Percentiles rank a stretch among this genome's conserved stretches.
phyloP scores from a whole-genome alignment of 2,329 filamentous ascomycete species.

The Tolypocladium ovalisporum region DNA sequence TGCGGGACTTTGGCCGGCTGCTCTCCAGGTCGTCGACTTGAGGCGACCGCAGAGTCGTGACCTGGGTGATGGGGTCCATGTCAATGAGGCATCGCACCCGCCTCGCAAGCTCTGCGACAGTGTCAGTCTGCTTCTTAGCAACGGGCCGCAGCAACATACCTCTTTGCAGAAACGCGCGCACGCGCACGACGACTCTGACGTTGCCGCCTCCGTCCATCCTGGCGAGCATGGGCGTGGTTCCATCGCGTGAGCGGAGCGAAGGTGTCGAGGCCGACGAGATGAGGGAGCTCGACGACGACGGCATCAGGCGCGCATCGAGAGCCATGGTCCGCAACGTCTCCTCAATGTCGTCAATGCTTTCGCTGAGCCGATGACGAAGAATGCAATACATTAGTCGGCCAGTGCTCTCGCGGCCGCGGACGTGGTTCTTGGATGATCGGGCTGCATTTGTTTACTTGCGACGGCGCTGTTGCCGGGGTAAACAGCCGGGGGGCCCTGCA shows the following conservation, averaged over 20 bases:
- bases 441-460: slow-evolving; percentile 22
- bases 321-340: slow-evolving; percentile 29
- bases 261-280: slow-evolving; percentile 66
- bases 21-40: slow-evolving; percentile 29
- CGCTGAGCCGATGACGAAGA: slow-evolving; percentile 28
- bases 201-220: slow-evolving; percentile 59
- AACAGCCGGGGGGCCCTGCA: slow-evolving; percentile 10
- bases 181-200: slow-evolving; percentile 72
- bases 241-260: slow-evolving; percentile 63
- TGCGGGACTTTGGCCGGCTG: slow-evolving; percentile 54
- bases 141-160: slow-evolving; percentile 25
- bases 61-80: slow-evolving; percentile 83
- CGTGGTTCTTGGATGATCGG: background rate
- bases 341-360: slow-evolving; percentile 26
- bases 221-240: slow-evolving; percentile 45
- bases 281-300: slow-evolving; percentile 25
- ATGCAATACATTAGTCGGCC: slow-evolving; percentile 23
- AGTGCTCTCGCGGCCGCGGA: background rate
- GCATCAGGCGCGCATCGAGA: slow-evolving; percentile 34
- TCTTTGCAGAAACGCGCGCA: slow-evolving; percentile 67
- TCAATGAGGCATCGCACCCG: slow-evolving; percentile 75
- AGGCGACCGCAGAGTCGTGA: slow-evolving; percentile 70
- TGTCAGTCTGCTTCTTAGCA: background rate
- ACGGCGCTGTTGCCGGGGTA: slow-evolving; percentile 22
- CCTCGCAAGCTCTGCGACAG: slow-evolving; percentile 60